These are phyloP conservation scores for Helotiales sp. DNA, from an alignment of 2,329 filamentous ascomycete genomes.

Conservation along the genomic window DNA sequence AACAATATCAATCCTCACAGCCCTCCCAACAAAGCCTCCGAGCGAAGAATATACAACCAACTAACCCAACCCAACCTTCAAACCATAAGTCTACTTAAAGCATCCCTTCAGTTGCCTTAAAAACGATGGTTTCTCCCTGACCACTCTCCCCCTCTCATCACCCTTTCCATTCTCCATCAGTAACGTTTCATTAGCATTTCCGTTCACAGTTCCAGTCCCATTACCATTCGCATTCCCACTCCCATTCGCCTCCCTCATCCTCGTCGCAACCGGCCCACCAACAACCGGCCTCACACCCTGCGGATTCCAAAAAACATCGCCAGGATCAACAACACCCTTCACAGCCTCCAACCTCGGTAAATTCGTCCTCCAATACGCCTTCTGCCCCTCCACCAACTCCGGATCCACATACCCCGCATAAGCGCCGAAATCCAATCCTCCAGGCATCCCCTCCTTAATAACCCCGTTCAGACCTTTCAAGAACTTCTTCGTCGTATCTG, in stretches of 20 bases:
- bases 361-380: slow-evolving; percentile 43
- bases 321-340: slow-evolving; percentile 53
- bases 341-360: slow-evolving; percentile 51
- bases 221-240: not conserved
- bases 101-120: not conserved
- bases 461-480: slow-evolving; percentile 55
- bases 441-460: slow-evolving; percentile 47
- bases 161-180: not conserved
- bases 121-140: not conserved
- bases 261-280: not conserved
- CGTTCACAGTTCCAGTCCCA: not conserved
- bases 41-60: not conserved
- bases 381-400: slow-evolving; percentile 46
- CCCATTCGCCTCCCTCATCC: not conserved
- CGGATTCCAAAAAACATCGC: slow-evolving; percentile 54
- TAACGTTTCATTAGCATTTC: too few relatives aligned
- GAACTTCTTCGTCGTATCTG: slow-evolving; percentile 54
- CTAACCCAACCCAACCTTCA: not conserved
- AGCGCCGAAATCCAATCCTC: slow-evolving; percentile 50
- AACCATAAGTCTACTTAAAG: not conserved
- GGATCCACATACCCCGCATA: slow-evolving; percentile 68
- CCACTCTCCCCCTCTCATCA: not conserved
- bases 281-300: slow-evolving; percentile 16
- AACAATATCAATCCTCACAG: not conserved
- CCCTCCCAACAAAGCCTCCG: not conserved